These are phyloP conservation scores for Geum urbanum DNA, from an alignment of 306 rosid species.

Conservation along the genomic window DNA sequence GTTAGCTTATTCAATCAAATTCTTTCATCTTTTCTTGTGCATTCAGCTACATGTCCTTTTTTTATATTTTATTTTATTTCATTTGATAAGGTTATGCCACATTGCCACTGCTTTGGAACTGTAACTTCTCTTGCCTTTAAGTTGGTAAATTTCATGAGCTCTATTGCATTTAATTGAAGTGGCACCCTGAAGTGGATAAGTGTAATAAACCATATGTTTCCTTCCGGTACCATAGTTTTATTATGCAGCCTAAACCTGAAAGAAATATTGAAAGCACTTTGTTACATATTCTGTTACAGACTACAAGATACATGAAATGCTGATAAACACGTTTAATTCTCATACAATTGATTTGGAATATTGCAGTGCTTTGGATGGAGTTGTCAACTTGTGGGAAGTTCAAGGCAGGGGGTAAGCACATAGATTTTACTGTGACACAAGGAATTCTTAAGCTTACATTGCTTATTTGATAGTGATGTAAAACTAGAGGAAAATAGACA, in stretches of 20 bases:
- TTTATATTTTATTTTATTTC: neutral
- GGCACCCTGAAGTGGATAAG: neutral
- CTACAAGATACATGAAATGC: neutral
- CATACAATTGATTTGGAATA: slow-evolving; percentile 31
- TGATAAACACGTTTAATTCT: neutral
- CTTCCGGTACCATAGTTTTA: neutral
- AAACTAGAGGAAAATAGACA: slow-evolving; percentile 5
- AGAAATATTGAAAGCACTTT: slow-evolving; percentile 33
- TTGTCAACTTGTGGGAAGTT: slow-evolving; percentile 74
- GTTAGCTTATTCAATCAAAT: neutral
- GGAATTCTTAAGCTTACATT: slow-evolving; percentile 3
- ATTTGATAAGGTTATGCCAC: neutral
- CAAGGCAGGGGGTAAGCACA: slow-evolving; percentile 50
- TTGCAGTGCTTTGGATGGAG: slow-evolving; percentile 82
- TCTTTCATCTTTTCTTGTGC: neutral
- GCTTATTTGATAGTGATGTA: neutral
- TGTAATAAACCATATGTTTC: neutral
- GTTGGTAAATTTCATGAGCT: slow-evolving; percentile 1
- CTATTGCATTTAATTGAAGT: too few relatives aligned
- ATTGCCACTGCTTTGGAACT: neutral
- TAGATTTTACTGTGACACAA: slow-evolving; percentile 4
- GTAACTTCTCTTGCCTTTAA: neutral
- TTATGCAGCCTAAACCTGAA: neutral
- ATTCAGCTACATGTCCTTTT: neutral
- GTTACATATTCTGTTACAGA: neutral